Conservation (phyloP, 768 basidiomycete genomes). For the Phanerodontia chrysosporium region DNA sequence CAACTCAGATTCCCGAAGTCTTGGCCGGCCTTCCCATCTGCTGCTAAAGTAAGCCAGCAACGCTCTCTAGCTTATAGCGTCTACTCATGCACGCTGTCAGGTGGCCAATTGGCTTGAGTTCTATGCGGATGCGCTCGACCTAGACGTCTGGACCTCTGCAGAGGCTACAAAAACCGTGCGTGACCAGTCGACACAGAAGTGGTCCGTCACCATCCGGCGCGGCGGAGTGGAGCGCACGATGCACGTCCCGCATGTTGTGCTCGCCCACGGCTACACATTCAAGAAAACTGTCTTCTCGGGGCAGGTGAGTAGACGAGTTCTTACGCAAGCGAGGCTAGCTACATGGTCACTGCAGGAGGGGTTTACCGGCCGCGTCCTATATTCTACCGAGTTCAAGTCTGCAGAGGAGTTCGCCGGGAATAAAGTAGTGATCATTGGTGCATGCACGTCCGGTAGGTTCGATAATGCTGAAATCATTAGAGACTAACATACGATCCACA, state of each 20-base stretch:
- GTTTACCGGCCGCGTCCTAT: conserved; percentile 60
- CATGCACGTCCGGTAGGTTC: conserved; percentile 44
- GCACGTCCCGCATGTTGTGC: conserved; percentile 32
- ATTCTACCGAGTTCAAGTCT: conserved; percentile 51
- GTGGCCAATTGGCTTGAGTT: conserved; percentile 66
- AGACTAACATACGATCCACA: no score
- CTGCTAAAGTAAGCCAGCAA: conserved; percentile 24
- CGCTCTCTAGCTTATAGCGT: neutral
- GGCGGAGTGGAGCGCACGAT: conserved; percentile 28
- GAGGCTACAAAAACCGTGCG: conserved; percentile 24
- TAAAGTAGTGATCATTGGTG: conserved; percentile 66
- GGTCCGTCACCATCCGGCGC: conserved; percentile 28
- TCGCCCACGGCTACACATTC: conserved; percentile 30
- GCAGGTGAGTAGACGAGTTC: conserved; percentile 40
- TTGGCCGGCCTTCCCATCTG: conserved; percentile 3
- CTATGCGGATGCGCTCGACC: conserved; percentile 56
- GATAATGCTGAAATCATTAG: neutral
- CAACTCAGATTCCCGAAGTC: conserved; percentile 15
- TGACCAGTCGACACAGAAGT: conserved; percentile 19
- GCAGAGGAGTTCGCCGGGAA: conserved; percentile 59
- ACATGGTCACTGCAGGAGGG: conserved; percentile 33
- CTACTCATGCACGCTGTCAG: no score
- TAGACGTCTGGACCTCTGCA: conserved; percentile 57
- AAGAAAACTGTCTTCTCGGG: conserved; percentile 56
- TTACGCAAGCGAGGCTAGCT: no score